These are phyloP conservation scores for Spergularia azorica DNA, from an alignment of 179 eudicot genomes.

Conservation along the genomic window DNA sequence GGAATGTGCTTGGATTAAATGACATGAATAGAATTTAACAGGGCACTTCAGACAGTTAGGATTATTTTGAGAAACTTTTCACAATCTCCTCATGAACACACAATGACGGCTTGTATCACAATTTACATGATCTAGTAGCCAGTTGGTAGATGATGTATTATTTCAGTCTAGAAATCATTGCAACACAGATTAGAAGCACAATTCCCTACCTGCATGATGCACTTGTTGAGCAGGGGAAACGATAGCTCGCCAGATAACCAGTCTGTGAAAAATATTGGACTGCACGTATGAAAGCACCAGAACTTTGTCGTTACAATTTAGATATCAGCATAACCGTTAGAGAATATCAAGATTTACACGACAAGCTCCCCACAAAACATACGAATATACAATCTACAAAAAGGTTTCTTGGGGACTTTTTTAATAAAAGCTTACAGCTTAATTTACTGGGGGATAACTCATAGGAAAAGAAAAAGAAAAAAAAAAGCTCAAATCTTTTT, in stretches of 20 bases:
- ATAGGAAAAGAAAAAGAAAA: no score
- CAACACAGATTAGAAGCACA: background rate
- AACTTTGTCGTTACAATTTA: background rate
- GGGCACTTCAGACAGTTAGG: background rate
- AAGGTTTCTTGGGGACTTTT: background rate
- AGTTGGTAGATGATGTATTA: background rate
- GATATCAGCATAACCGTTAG: background rate
- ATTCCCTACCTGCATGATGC: slow-evolving; percentile 7
- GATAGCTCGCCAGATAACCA: background rate
- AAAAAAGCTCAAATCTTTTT: background rate
- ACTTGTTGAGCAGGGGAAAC: background rate
- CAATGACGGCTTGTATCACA: background rate
- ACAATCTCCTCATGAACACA: background rate
- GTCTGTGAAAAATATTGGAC: background rate
- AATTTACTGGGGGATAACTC: no score
- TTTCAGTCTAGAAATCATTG: background rate
- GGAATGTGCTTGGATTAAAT: no score
- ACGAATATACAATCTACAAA: background rate
- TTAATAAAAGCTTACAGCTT: no score
- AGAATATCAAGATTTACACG: background rate
- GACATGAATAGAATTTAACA: background rate
- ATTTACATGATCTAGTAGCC: background rate
- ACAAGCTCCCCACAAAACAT: background rate
- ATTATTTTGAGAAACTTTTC: background rate
- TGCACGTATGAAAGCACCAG: background rate